Evolutionary conservation across 345 rosid species (phyloP).

Genomic region (Eucalyptus microcorys): DNA sequence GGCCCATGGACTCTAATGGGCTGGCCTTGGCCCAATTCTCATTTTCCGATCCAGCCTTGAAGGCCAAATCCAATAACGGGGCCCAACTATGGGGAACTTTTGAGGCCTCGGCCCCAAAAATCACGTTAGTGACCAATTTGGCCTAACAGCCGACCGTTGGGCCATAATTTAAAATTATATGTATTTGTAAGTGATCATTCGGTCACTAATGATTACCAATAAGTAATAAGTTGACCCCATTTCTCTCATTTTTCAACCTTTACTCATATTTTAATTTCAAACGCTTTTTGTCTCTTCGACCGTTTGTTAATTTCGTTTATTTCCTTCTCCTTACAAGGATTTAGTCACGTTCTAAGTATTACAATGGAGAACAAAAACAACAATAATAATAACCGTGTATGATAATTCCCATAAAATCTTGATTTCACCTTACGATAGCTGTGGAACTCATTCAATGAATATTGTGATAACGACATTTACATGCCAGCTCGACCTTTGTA

Average conservation of each 20-base stretch:
- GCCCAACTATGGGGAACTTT: rapidly evolving
- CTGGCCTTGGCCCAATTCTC: background rate
- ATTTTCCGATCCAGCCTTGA: background rate
- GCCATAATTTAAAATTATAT: too few species aligned
- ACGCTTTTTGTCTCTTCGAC: background rate
- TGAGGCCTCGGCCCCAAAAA: background rate
- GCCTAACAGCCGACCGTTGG: too few species aligned
- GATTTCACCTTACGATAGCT: too few species aligned
- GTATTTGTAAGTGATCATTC: too few species aligned
- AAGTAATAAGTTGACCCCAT: background rate
- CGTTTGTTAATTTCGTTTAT: background rate
- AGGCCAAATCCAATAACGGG: background rate
- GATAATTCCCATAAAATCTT: background rate
- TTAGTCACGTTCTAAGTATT: background rate
- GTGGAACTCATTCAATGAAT: too few species aligned
- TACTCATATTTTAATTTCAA: too few species aligned
- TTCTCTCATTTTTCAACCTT: too few species aligned
- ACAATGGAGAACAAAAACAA: background rate
- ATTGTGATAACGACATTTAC: too few species aligned
- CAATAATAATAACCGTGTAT: too few species aligned
- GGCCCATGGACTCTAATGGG: background rate
- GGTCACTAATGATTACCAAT: too few species aligned
- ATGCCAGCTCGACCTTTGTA: rapidly evolving
- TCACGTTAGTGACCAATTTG: too few species aligned
- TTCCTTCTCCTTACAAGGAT: background rate